phyloP scores from a whole-genome alignment of 106 monocot species.

The Vanilla planifolia region DNA sequence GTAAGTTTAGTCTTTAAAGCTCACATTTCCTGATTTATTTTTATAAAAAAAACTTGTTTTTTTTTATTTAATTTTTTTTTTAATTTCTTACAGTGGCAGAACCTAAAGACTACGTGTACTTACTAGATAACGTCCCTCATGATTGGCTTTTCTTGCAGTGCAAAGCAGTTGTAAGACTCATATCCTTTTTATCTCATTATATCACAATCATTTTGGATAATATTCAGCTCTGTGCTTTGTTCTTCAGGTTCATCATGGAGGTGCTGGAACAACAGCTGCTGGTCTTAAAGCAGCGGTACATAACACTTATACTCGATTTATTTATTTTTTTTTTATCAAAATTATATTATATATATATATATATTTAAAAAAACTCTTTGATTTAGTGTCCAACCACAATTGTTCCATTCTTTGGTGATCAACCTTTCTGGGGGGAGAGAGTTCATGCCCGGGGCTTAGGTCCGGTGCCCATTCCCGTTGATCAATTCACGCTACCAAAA shows the following conservation, averaged over 20 bases:
- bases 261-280: constrained; percentile 96
- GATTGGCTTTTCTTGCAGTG: constrained; percentile 97
- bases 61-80: constrained; percentile 1
- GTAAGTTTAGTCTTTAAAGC: constrained; percentile 16
- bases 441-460: constrained; percentile 83
- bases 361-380: background rate
- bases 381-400: constrained; percentile 86
- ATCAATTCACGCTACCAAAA: constrained; percentile 56
- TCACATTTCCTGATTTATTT: background rate
- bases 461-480: constrained; percentile 79
- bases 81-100: constrained; percentile 12
- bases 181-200: background rate
- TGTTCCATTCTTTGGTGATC: constrained; percentile 96
- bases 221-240: too few species aligned
- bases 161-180: constrained; percentile 82
- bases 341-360: background rate
- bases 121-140: constrained; percentile 90
- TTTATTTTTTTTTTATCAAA: background rate
- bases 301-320: constrained; percentile 1
- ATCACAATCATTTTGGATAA: background rate
- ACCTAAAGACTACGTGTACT: constrained; percentile 46
- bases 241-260: constrained; percentile 92
- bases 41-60: too few species aligned
- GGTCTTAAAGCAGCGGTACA: constrained; percentile 93
- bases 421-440: constrained; percentile 89